A percentile compares a stretch with the other conserved stretches of the same genome.
Conservation (phyloP, 805 yeast species). For the Saturnispora halmiae region DNA sequence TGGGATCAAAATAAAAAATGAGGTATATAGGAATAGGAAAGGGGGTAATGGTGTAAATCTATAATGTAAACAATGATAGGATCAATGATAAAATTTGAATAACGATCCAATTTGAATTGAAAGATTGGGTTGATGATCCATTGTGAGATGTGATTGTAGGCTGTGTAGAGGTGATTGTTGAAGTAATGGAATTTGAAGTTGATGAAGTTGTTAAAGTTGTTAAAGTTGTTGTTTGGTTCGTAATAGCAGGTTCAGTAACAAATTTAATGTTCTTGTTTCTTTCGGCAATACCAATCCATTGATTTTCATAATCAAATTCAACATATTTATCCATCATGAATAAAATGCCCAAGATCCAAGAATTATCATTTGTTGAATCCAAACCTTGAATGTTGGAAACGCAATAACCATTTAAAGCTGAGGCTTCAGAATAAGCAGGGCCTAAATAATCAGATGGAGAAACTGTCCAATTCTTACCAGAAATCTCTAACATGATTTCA, state of each 20-base stretch:
- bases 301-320: conserved; percentile 46
- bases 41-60: too few relatives aligned
- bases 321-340: conserved; percentile 48
- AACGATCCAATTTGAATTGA: background rate
- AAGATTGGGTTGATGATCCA: background rate
- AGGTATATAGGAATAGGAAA: too few relatives aligned
- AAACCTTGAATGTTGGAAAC: conserved; percentile 57
- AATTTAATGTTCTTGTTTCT: conserved; percentile 27
- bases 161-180: background rate
- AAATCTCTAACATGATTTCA: conserved; percentile 34
- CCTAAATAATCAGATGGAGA: conserved; percentile 41
- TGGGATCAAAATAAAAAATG: too few relatives aligned
- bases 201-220: background rate
- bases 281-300: conserved; percentile 45
- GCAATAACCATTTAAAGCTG: conserved; percentile 42
- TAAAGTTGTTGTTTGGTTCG: background rate
- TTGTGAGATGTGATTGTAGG: background rate
- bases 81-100: background rate
- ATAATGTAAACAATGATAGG: background rate
- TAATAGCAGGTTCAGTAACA: conserved; percentile 12
- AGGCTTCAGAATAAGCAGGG: conserved; percentile 30
- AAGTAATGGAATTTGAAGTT: background rate
- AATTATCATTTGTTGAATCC: conserved; percentile 29
- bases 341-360: conserved; percentile 60
- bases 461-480: conserved; percentile 37